Base-by-base conservation (phyloP, 148 eudicot species). In the Silene uniflora region DNA sequence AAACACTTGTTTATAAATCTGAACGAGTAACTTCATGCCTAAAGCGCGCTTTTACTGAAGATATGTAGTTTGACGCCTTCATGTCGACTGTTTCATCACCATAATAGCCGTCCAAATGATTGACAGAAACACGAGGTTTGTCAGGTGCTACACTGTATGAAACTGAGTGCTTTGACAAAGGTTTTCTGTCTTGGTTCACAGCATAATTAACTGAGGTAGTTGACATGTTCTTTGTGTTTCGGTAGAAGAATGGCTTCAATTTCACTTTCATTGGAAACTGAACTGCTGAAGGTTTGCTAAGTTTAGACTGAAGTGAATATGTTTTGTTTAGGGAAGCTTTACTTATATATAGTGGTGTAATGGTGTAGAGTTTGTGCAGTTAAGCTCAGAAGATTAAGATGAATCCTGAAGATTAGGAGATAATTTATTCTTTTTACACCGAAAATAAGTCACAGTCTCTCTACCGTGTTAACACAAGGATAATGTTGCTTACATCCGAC, bases 41-140 rank as follows among this genome's bases (percentile, higher is more conserved):
- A 59, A 77, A 77, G 47, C 69, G 74, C 11, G 73, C 79, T 69
- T 76, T 68, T 11, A 76, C 79, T 39, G 79, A 76, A 68, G 79
- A 76, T 7, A 76, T 76, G 10, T 76, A 76, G 19, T 46, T 46
- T 5, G 69, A 19, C 59, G 79, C 79, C 60, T 77, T 70, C 79
- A 77, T 61, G 69, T 77, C 35, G 21, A 77, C 79, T 59, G 61
- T 70, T 46, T 77, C 79, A 70, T 77, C 79, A 69, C 74, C 79
- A 27, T 61, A 58, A 46, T 69, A 70, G 58, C 60, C 19, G 46
- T 77, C 74, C 39, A 67, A 19, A 76, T 67, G 66, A n/a, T n/a
- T n/a, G n/a, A n/a, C n/a, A n/a, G n/a, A n/a, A 46, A 24, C 61
- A 23, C 12, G 56, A n/a, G 12, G 27, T 24, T 63, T 77, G 22